These are phyloP conservation scores for Byssochlamys sp. DNA, from an alignment of 2,329 filamentous ascomycete species.

Conservation along the genomic window DNA sequence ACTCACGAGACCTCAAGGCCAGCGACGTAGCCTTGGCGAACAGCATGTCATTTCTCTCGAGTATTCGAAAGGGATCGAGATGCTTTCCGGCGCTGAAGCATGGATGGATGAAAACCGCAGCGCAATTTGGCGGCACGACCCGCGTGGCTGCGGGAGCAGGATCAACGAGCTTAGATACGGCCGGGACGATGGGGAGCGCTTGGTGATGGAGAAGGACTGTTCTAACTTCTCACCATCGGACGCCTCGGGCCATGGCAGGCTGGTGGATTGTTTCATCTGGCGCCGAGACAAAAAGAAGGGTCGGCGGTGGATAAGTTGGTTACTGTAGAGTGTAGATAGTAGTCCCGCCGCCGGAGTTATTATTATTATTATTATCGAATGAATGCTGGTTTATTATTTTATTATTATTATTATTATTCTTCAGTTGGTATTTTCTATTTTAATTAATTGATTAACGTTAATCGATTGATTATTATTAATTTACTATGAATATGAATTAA, in stretches of 20 bases:
- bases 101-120: neutral
- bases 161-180: neutral
- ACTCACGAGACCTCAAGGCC: neutral
- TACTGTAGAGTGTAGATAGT: neutral
- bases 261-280: neutral
- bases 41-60: neutral
- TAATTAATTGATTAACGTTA: too few relatives aligned
- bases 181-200: neutral
- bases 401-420: too few relatives aligned
- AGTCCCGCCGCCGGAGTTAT: too few relatives aligned
- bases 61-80: neutral
- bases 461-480: too few relatives aligned
- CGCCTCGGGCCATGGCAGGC: neutral
- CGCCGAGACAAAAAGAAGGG: neutral
- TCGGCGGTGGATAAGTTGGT: neutral
- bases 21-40: neutral
- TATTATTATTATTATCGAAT: too few relatives aligned
- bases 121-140: neutral
- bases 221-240: neutral
- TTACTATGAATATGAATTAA: too few relatives aligned
- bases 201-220: neutral
- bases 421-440: too few relatives aligned
- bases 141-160: neutral
- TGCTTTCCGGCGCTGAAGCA: too few relatives aligned
- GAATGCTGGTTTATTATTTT: too few relatives aligned